Conservation (phyloP, 2,329 filamentous ascomycete genomes). For the Hypoxylon sp. region DNA sequence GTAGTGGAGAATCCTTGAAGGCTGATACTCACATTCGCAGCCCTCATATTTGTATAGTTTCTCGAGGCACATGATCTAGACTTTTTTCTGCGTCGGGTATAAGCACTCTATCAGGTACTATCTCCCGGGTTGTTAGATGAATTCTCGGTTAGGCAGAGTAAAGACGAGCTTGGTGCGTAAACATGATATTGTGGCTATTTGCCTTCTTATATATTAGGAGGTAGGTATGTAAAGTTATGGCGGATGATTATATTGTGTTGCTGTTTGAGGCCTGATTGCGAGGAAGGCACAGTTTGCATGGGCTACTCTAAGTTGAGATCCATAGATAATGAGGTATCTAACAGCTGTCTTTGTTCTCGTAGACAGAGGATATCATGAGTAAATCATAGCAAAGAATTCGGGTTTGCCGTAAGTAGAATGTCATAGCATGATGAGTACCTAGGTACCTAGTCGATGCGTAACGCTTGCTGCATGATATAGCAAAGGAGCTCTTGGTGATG, state of each 20-base stretch:
- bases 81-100: neutral
- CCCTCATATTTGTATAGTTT: constrained; percentile 10
- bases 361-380: neutral
- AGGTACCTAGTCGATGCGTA: too few species aligned
- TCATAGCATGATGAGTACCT: neutral
- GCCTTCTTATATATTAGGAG: too few species aligned
- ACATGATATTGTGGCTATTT: too few species aligned
- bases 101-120: neutral
- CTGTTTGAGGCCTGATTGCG: neutral
- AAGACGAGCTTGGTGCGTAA: neutral
- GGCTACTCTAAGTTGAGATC: neutral
- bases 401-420: neutral
- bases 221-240: too few species aligned
- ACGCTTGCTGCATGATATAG: too few species aligned
- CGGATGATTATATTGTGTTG: neutral
- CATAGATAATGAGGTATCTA: too few species aligned
- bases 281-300: neutral
- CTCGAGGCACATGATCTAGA: constrained; percentile 21
- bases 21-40: constrained; percentile 15
- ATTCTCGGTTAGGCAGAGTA: neutral
- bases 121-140: neutral
- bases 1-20: constrained; percentile 11
- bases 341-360: constrained; percentile 8
- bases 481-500: too few species aligned
- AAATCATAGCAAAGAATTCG: neutral